A percentile compares a stretch with the other conserved stretches of the same genome.
Evolutionary conservation across 768 basidiomycete genomes (phyloP).

Genomic region (Boletellus emodensis): DNA sequence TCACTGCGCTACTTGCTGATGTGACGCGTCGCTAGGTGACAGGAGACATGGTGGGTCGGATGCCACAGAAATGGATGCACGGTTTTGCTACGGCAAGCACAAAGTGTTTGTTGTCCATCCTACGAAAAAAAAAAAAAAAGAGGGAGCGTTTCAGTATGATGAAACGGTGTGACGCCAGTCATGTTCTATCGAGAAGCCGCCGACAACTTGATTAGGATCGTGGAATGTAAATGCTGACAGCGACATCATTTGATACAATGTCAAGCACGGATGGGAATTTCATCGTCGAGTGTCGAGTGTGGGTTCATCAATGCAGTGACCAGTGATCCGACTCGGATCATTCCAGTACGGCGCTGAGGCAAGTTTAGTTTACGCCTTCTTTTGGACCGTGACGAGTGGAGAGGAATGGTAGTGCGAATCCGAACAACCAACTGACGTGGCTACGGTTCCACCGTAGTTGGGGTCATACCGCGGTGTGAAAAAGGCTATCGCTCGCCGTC

Average conservation of each 20-base stretch:
- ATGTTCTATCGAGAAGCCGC: not conserved
- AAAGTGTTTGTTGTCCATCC: not conserved
- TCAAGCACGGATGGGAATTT: conserved; percentile 6
- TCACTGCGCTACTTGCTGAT: not conserved
- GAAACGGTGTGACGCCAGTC: not conserved
- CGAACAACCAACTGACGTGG: no score
- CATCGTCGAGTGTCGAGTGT: conserved; percentile 1
- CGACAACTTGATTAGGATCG: not conserved
- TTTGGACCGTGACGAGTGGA: not conserved
- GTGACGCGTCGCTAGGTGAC: not conserved
- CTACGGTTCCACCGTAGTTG: not conserved
- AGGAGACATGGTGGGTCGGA: not conserved
- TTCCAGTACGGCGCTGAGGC: not conserved
- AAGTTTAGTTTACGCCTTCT: not conserved
- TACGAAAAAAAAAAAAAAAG: no score
- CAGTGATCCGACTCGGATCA: not conserved
- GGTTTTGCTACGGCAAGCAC: not conserved
- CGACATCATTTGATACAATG: not conserved
- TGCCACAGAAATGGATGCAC: not conserved
- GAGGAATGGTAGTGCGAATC: no score
- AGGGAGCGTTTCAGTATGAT: not conserved
- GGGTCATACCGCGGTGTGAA: not conserved
- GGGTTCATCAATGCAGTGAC: not conserved
- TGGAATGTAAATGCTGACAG: not conserved
- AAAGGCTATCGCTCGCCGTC: not conserved